Base-by-base conservation (phyloP, 371 early-diverging fungal genomes). In the Rhizopus sp. region DNA sequence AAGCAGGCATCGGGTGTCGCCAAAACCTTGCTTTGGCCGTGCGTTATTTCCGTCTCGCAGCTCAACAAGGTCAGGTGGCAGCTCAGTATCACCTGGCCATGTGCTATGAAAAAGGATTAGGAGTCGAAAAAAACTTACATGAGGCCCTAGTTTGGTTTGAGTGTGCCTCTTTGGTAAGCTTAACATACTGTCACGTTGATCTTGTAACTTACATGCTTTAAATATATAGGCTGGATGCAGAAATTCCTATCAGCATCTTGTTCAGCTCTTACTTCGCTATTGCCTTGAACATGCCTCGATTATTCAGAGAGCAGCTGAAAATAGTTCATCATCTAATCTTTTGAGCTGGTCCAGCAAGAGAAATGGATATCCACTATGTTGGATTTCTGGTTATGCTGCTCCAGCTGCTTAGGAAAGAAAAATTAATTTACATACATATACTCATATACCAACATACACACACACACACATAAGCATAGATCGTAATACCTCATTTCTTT, bases 1-100 rank as follows among this genome's bases (percentile, higher is more conserved):
- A 90, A 53, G 72, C 83, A 53, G 93, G 93, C n/a, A 80, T 83
- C 42, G 92, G 88, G 31, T 77, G 80, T 52, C 66, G 73, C 4
- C 74, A 70, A 30, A 79, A 87, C 64, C 66, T 73, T 15, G 56
- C 40, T 39, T 58, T 73, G 37, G 86, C 88, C 7, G 71, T 80
- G 29, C 59, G 75, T 4, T 85, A 80, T 63, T 86, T 82, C 60
- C 61, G 66, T 34, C 60, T 69, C 29, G 82, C 88, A 8, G 86
- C 88, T 15, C 77, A 84, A 29, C 77, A 79, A 41, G 81, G 79
- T 7, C 74, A 84, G 55, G 60, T 77, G 29, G 63, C 77, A 3
- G 83, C 83, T 7, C 77, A 77, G 47, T 74, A 75, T 51, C 75
- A 82, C 58, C 65, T 86, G 23, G 83, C 85, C 63, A 68, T 72